Evolutionary conservation across 2,329 filamentous ascomycete genomes (phyloP), one percentile per base, ranked within the genome.

Genomic region (Pyricularia grisea): DNA sequence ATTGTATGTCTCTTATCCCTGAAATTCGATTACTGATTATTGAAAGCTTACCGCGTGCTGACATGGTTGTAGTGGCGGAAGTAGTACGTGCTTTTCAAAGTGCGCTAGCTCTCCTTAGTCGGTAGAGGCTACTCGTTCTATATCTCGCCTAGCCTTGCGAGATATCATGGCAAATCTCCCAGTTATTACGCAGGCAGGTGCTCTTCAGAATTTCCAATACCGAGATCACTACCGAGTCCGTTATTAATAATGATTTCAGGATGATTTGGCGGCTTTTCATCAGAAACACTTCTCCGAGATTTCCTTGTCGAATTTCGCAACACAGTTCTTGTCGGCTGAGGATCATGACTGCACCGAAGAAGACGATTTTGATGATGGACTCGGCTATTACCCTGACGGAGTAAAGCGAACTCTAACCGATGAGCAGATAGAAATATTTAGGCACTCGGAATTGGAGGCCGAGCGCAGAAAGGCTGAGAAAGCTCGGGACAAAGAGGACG

Each of bases 381-480:
- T 97, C 20, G 94, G 93, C 23, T 94, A 92, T 78, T 98, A 98
- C 73, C 79, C 86, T 0, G 94, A 98, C 75, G 94, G 94, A 3
- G 87, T 89, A 71, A 95, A 95, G 77, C 90, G 94, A 60, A 97
- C 93, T 23, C 83, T 98, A 74, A 97, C 94, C 11, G 92, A 97
- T 75, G 92, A 93, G 73, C 92, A 97, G 81, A 92, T 97, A 73
- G 87, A 88, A 68, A 94, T 97, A 71, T 97, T 97, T 77, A 86
- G 94, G 71, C 92, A 96, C 76, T 94, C 92, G 2, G 94, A 98
- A 78, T 85, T 97, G 27, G 89, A 95, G 75, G 80, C 87, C 14
- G 81, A 97, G 58, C 84, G 70, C 76, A 79, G 67, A 78, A 79
- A 61, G 81, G 77, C 69, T 77, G 31, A 70, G 66, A 66, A 70